phyloP scores from a whole-genome alignment of 1,284 basidiomycete genomes.

The Clitocybe nebularis region DNA sequence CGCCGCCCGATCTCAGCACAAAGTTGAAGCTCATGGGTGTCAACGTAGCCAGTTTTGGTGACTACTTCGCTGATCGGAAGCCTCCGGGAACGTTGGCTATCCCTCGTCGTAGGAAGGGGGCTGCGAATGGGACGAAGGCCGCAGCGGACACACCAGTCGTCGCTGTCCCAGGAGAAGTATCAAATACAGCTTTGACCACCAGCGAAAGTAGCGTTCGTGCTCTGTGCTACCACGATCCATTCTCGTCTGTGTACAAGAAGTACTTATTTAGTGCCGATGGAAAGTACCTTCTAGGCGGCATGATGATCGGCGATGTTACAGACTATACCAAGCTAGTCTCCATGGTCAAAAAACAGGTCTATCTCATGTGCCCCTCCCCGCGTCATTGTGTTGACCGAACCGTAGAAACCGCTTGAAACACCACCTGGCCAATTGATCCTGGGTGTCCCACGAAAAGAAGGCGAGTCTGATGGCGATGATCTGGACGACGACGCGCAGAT shows the following conservation, averaged over 20 bases:
- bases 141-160: slow-evolving; percentile 8
- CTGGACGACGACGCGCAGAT: slow-evolving; percentile 72
- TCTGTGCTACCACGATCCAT: slow-evolving; percentile 61
- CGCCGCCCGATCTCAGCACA: slow-evolving; percentile 30
- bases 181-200: slow-evolving; percentile 39
- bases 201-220: slow-evolving; percentile 51
- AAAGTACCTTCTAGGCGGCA: slow-evolving; percentile 71
- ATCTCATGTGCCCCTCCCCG: slow-evolving; percentile 3
- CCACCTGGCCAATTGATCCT: slow-evolving; percentile 68
- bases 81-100: slow-evolving; percentile 10
- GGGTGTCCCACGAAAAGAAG: slow-evolving; percentile 44
- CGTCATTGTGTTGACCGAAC: neutral
- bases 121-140: neutral
- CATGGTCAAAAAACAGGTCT: slow-evolving; percentile 67
- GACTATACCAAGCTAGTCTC: slow-evolving; percentile 72
- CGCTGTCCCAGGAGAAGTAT: slow-evolving; percentile 13
- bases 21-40: slow-evolving; percentile 62
- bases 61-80: slow-evolving; percentile 68
- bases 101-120: slow-evolving; percentile 7
- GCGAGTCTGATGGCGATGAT: slow-evolving; percentile 59
- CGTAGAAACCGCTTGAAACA: slow-evolving; percentile 58
- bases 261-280: slow-evolving; percentile 77
- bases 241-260: slow-evolving; percentile 71
- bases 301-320: slow-evolving; percentile 77
- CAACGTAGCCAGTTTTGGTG: slow-evolving; percentile 74